These are phyloP conservation scores for Pestalotiopsis sp. DNA, from an alignment of 2,329 filamentous ascomycete genomes.

Conservation along the genomic window DNA sequence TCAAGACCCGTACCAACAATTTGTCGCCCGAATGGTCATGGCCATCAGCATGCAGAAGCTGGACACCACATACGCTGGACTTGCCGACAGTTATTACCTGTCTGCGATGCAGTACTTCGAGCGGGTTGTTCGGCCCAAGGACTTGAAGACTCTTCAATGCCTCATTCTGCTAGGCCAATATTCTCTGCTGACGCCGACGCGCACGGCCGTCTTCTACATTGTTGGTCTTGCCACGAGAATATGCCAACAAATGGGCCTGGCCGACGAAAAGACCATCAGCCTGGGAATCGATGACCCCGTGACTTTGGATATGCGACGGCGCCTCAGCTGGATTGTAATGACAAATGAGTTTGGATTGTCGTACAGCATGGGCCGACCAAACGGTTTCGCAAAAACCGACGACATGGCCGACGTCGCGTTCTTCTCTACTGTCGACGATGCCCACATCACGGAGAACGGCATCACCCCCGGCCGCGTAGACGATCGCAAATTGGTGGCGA, in stretches of 20 bases:
- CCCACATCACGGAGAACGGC: conserved; percentile 77
- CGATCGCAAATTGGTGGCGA: conserved; percentile 83
- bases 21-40: conserved; percentile 86
- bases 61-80: conserved; percentile 84
- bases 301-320: conserved; percentile 85
- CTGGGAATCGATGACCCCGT: conserved; percentile 68
- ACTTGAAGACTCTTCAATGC: conserved; percentile 88
- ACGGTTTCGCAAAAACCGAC: conserved; percentile 78
- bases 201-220: conserved; percentile 91
- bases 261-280: conserved; percentile 85
- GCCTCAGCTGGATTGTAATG: conserved; percentile 84
- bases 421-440: conserved; percentile 81
- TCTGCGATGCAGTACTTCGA: conserved; percentile 86
- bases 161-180: conserved; percentile 87
- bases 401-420: conserved; percentile 86
- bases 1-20: conserved; percentile 81
- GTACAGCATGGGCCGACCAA: conserved; percentile 85
- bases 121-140: conserved; percentile 81
- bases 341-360: conserved; percentile 89
- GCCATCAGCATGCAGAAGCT: conserved; percentile 95
- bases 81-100: conserved; percentile 94
- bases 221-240: conserved; percentile 86
- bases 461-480: conserved; percentile 73
- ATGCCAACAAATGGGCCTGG: conserved; percentile 84
- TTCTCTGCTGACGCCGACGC: conserved; percentile 87